phyloP scores from a whole-genome alignment of 352 stramenopile genomes.

The Halophytophthora polymorphica region DNA sequence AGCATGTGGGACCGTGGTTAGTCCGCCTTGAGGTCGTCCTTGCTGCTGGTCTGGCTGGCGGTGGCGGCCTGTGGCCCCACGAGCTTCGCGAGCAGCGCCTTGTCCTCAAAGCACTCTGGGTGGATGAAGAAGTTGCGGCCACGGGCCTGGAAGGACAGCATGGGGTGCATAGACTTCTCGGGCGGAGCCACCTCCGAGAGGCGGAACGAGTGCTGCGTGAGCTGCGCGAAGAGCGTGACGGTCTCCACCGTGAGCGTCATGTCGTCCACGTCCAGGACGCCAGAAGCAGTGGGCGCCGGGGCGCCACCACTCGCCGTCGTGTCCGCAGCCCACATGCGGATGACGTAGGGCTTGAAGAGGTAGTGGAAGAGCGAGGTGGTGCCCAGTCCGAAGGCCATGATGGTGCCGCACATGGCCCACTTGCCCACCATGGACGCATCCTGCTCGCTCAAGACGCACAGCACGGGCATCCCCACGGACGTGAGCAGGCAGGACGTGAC shows the following conservation, averaged over 20 bases:
- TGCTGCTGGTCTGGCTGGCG: neutral
- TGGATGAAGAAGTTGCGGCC: conserved; percentile 79
- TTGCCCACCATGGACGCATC: conserved; percentile 73
- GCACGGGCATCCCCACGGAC: conserved; percentile 72
- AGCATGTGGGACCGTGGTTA: neutral
- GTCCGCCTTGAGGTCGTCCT: conserved; percentile 16
- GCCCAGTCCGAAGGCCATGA: conserved; percentile 84
- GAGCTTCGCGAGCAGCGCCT: conserved; percentile 55
- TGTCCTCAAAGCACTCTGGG: conserved; percentile 63
- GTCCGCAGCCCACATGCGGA: conserved; percentile 68
- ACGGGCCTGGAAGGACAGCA: conserved; percentile 76
- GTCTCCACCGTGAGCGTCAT: conserved; percentile 62
- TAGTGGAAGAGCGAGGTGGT: conserved; percentile 83
- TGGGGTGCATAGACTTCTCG: conserved; percentile 72
- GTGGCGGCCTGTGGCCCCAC: conserved; percentile 28
- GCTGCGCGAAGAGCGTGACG: conserved; percentile 63
- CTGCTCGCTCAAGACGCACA: conserved; percentile 71
- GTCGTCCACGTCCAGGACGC: conserved; percentile 20
- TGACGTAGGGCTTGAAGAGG: conserved; percentile 85
- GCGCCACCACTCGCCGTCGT: conserved; percentile 2
- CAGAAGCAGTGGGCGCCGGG: neutral
- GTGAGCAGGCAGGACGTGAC: conserved; percentile 82
- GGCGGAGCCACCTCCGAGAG: conserved; percentile 58
- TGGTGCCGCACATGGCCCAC: conserved; percentile 88
- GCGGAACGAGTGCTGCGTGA: conserved; percentile 48